A percentile compares a stretch with the other conserved stretches of the same genome.
phyloP scores from a whole-genome alignment of 2,329 filamentous ascomycete genomes.

The Dactylellina cionopaga region DNA sequence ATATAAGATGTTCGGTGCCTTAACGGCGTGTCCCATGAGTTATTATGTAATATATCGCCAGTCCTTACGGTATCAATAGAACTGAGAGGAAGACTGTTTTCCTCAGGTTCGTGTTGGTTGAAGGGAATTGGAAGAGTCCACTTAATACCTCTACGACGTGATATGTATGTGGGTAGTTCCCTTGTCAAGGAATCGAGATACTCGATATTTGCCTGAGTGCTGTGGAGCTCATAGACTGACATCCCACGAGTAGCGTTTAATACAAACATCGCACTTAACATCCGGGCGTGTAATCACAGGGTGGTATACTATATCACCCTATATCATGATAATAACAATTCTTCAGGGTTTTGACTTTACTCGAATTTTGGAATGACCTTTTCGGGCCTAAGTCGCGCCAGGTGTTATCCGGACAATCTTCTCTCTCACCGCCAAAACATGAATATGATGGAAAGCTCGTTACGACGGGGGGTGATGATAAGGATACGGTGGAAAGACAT shows the following conservation, averaged over 20 bases:
- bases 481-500: constrained; percentile 41
- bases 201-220: neutral
- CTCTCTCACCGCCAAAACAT: constrained; percentile 21
- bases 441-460: neutral
- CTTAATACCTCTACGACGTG: constrained; percentile 49
- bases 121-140: constrained; percentile 35
- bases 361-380: constrained; percentile 38
- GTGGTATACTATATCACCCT: constrained; percentile 8
- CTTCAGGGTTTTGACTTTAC: constrained; percentile 29
- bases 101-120: constrained; percentile 32
- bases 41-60: too few relatives aligned
- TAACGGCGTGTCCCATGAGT: too few relatives aligned
- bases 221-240: constrained; percentile 38
- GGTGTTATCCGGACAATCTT: constrained; percentile 28
- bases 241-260: constrained; percentile 36
- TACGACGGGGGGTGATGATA: constrained; percentile 28
- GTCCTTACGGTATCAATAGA: constrained; percentile 7
- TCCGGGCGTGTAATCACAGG: constrained; percentile 29
- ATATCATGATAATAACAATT: constrained; percentile 30
- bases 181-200: too few relatives aligned
- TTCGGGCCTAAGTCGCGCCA: constrained; percentile 36
- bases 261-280: constrained; percentile 45
- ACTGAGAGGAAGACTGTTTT: constrained; percentile 43
- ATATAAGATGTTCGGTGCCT: too few relatives aligned
- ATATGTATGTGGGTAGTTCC: too few relatives aligned